Evolutionary conservation across 169 alveolate species (phyloP).

Genomic region (Plasmodium vinckei): DNA sequence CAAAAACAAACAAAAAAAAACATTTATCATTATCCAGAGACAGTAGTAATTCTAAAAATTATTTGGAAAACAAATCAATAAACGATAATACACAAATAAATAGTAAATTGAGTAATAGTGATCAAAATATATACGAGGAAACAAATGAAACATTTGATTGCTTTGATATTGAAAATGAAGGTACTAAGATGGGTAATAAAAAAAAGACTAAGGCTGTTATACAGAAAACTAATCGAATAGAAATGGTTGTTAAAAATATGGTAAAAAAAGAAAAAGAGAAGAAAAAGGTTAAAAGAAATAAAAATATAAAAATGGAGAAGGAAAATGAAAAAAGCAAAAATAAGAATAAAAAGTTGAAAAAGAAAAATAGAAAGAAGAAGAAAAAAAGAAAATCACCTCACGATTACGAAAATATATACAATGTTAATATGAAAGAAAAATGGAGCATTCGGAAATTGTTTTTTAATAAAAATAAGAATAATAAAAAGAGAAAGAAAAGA

Average conservation of each 20-base stretch:
- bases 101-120: slow-evolving; percentile 8
- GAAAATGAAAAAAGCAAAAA: slow-evolving; percentile 3
- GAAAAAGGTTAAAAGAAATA: not conserved
- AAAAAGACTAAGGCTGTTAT: not conserved
- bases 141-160: slow-evolving; percentile 8
- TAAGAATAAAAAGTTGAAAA: not conserved
- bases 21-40: no score
- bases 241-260: not conserved
- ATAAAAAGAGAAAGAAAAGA: not conserved
- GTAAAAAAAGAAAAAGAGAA: not conserved
- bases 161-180: slow-evolving; percentile 3
- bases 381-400: not conserved
- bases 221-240: not conserved
- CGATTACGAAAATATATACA: slow-evolving; percentile 9
- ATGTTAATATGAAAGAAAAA: not conserved
- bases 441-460: not conserved
- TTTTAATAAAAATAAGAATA: not conserved
- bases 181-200: not conserved
- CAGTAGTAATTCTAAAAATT: no score
- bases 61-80: no score
- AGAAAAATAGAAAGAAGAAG: slow-evolving; percentile 1
- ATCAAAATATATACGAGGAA: not conserved
- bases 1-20: no score
- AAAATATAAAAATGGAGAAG: not conserved
- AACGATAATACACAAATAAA: no score